Evolutionary conservation across 2,329 filamentous ascomycete genomes (phyloP), one percentile per base, ranked within the genome.

Genomic region (Neopestalotiopsis sp.): DNA sequence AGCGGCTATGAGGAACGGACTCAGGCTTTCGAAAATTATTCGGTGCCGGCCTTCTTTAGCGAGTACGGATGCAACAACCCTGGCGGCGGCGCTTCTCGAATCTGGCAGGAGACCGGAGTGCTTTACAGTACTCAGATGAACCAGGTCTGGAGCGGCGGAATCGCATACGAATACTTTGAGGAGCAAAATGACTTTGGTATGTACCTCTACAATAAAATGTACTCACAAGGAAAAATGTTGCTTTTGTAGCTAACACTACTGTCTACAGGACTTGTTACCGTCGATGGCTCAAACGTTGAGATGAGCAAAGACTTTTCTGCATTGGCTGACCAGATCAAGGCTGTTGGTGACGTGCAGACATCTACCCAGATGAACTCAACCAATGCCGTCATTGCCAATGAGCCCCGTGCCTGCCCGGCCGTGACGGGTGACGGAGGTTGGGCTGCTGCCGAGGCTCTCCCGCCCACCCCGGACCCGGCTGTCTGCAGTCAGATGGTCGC

Each of bases 91-190:
- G 79, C 83, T 70, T 89, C 90, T 60, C 90, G 91, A 79, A 78
- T 81, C 52, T 94, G 93, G 82, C 89, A 87, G 62, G 92, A 94
- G 74, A 90, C 93, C 28, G 79, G 80, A 34, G 86, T 88, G 69
- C 85, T 94, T 38, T 94, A 88, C 78, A 88, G 91, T 69, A 69
- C 79, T 57, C 73, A 92, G 73, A 94, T 94, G 92, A 88, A 85
- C 66, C 75, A 80, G 56, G 89, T 93, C 74, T 92, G 90, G 89
- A 92, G 90, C 71, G 92, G 92, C 75, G 92, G 91, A 79, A 93
- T 94, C 73, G 90, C 93, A 75, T 94, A 94, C 84, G 92, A 92
- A 91, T 94, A 92, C 82, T 92, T 91, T 82, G 88, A 94, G 80
- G 91, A 93, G 78, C 67, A 67, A 30, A 94, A 94, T 82, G 80